phyloP scores from a whole-genome alignment of 2,329 filamentous ascomycete species.

The Orbilia ellipsospora region DNA sequence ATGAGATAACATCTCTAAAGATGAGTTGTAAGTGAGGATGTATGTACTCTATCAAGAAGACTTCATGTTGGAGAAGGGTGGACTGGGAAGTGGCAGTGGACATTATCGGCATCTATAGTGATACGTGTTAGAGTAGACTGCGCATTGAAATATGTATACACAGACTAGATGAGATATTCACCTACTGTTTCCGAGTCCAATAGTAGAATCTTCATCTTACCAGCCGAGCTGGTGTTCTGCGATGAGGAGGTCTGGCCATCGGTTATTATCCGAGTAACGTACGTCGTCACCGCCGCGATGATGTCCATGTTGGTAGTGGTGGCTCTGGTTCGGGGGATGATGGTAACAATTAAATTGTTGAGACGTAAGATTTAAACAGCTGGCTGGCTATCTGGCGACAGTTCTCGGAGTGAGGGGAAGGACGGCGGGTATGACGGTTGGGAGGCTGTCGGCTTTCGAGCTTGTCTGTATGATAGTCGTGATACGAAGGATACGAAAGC shows the following conservation, averaged over 20 bases:
- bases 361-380: background rate
- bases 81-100: conserved; percentile 97
- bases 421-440: background rate
- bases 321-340: background rate
- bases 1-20: background rate
- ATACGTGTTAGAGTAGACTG: background rate
- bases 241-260: conserved; percentile 71
- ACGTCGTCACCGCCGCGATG: conserved; percentile 89
- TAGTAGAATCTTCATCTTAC: conserved; percentile 98
- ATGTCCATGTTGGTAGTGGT: conserved; percentile 78
- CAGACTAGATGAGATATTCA: conserved; percentile 21
- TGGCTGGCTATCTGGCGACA: conserved; percentile 8
- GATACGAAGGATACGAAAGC: too few species aligned
- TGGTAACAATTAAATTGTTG: background rate
- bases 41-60: conserved; percentile 89
- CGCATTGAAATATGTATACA: background rate
- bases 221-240: conserved; percentile 70
- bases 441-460: too few species aligned
- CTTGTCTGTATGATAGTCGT: background rate
- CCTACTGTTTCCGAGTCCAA: conserved; percentile 89
- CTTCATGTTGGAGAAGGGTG: conserved; percentile 90
- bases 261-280: conserved; percentile 95
- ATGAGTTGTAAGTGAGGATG: background rate
- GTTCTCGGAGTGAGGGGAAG: background rate
- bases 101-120: conserved; percentile 75